Evolutionary conservation across 768 basidiomycete genomes (phyloP).

Genomic region (Termitomyces sp.): DNA sequence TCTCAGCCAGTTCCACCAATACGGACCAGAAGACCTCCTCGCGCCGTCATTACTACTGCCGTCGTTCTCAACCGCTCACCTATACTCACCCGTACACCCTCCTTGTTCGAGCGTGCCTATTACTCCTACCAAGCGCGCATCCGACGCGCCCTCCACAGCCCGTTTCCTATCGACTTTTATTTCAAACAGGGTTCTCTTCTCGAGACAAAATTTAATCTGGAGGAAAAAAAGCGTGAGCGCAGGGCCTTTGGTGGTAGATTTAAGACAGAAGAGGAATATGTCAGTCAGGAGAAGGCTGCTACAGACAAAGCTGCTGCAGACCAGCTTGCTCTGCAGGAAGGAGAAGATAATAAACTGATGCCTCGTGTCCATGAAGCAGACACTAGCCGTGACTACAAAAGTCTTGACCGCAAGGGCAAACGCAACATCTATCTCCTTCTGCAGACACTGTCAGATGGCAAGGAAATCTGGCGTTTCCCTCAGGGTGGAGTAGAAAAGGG

Average conservation of each 20-base stretch:
- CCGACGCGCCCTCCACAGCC: constrained; percentile 80
- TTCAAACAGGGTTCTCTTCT: constrained; percentile 89
- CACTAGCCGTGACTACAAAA: constrained; percentile 52
- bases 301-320: constrained; percentile 56
- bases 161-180: constrained; percentile 87
- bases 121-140: constrained; percentile 82
- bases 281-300: constrained; percentile 39
- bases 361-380: constrained; percentile 62
- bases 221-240: constrained; percentile 69
- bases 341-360: constrained; percentile 59
- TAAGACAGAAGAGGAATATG: constrained; percentile 36
- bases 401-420: constrained; percentile 77
- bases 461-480: constrained; percentile 78
- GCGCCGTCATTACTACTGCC: constrained; percentile 45
- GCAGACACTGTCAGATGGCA: constrained; percentile 41
- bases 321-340: constrained; percentile 51
- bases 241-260: constrained; percentile 69
- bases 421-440: constrained; percentile 89
- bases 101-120: constrained; percentile 74
- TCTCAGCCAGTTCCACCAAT: constrained; percentile 13
- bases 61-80: constrained; percentile 77
- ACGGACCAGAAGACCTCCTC: constrained; percentile 14
- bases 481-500: constrained; percentile 54
- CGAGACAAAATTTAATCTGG: constrained; percentile 72
- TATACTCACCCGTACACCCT: constrained; percentile 65